Conservation (phyloP, 2,329 filamentous ascomycete species). For the Furcasterigmium sp. region DNA sequence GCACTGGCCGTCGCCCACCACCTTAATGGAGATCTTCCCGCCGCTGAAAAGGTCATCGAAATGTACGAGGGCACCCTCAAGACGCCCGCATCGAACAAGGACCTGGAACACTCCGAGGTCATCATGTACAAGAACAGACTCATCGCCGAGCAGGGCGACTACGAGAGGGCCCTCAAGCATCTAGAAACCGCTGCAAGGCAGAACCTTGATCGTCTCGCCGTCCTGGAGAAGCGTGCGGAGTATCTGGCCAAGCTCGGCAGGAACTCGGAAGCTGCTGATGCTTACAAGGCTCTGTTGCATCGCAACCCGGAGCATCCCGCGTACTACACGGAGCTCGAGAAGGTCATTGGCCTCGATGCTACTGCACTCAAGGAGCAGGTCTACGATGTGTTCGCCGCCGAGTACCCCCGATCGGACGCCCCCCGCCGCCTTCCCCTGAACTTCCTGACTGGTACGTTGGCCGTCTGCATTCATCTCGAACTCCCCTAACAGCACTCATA, state of each 20-base stretch:
- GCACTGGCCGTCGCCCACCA: constrained; percentile 93
- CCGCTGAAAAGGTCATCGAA: constrained; percentile 85
- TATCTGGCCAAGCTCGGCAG: constrained; percentile 75
- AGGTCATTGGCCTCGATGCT: constrained; percentile 56
- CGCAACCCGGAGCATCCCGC: constrained; percentile 82
- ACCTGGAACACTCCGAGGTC: constrained; percentile 91
- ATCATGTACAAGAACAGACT: constrained; percentile 92
- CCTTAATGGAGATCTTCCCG: constrained; percentile 74
- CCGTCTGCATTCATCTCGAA: background rate
- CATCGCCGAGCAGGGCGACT: constrained; percentile 84
- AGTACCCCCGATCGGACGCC: constrained; percentile 79
- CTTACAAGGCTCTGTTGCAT: constrained; percentile 75
- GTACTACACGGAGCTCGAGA: constrained; percentile 78
- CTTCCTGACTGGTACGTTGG: constrained; percentile 65
- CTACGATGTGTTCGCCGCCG: constrained; percentile 72
- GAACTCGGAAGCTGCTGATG: constrained; percentile 74
- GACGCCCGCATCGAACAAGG: constrained; percentile 65
- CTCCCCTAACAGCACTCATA: constrained; percentile 23
- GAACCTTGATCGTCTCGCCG: constrained; percentile 76
- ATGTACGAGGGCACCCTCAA: constrained; percentile 94
- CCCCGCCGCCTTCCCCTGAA: constrained; percentile 82
- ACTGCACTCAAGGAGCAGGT: constrained; percentile 62
- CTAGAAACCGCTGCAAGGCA: constrained; percentile 71
- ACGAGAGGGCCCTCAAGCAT: constrained; percentile 78
- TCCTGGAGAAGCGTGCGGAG: constrained; percentile 79